Conservation (phyloP, 1,284 basidiomycete species). For the Inonotus obliquus region DNA sequence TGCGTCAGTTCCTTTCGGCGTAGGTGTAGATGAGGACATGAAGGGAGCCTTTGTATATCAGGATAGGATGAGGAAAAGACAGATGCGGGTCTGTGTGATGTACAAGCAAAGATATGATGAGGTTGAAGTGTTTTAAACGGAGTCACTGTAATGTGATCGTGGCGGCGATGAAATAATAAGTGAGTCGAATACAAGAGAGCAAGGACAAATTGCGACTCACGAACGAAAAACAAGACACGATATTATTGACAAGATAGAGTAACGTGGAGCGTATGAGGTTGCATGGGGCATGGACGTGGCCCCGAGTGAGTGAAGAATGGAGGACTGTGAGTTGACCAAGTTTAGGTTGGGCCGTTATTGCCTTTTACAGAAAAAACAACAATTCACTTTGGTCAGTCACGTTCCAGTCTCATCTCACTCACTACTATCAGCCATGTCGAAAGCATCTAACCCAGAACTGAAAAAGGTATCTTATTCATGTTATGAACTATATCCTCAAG, state of each 20-base stretch:
- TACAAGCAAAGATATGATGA: neutral
- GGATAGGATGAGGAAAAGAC: neutral
- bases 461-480: constrained; percentile 66
- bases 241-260: neutral
- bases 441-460: constrained; percentile 88
- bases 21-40: neutral
- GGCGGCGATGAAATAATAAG: neutral
- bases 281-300: neutral
- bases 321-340: neutral
- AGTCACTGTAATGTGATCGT: neutral
- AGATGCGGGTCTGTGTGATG: neutral
- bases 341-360: neutral
- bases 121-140: neutral
- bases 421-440: constrained; percentile 59
- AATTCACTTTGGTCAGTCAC: neutral
- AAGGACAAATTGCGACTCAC: constrained; percentile 2
- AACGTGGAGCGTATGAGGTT: neutral
- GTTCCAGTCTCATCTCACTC: constrained; percentile 10
- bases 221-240: constrained; percentile 2
- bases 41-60: neutral
- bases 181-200: neutral
- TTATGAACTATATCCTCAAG: constrained; percentile 11
- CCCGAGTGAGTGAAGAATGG: neutral
- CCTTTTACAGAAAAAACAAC: neutral
- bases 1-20: constrained; percentile 7